Evolutionary conservation across 23 red algal species (phyloP), one percentile per base, ranked within the genome.

Genomic region (Gracilariopsis chorda): DNA sequence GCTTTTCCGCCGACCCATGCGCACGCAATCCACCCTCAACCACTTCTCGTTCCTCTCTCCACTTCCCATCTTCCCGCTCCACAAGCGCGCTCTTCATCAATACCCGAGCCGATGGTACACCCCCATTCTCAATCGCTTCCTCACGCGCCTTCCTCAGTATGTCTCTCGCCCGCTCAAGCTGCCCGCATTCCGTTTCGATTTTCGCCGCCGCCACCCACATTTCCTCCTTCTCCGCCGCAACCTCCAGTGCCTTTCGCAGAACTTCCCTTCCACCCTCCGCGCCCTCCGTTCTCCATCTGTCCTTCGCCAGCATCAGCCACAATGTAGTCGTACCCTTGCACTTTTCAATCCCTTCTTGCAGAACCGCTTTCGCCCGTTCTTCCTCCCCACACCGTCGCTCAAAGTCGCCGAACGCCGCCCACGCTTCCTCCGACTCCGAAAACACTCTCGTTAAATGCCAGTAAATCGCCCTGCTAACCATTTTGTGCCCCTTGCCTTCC

Each of bases 201-300:
- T 93, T 90, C 11, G 88, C 95, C 2, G 88, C 89, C 23, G 90
- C 95, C 27, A 97, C 77, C 95, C 88, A 97, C 17, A 97, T 58
- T 4, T 58, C 61, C 34, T 88, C 90, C 20, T 60, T 46, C 23
- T 84, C 76, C 1, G 64, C 77, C 48, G 80, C 80, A 4, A 55
- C 58, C 51, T 34, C 81, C 36, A 96, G 77, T 35, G 94, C 94
- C 51, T 80, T 30, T 53, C 34, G 45, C 62, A 96, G 64, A 11
- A 96, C 80, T 25, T 34, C 25, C 28, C 94, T 41, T 34, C 87
- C 94, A 6, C 29, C 64, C 13, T 81, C 88, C 39, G 76, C 82
- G 46, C 82, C 78, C 2, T 53, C 58, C 24, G 48, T 20, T 27
- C 74, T 77, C 94, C 94, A 96, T 29, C 40, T 86, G 44, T 82